A percentile compares a stretch with the other conserved stretches of the same genome.
phyloP scores from a whole-genome alignment of 305 asterid genomes.

The Caryopteris hybrid region DNA sequence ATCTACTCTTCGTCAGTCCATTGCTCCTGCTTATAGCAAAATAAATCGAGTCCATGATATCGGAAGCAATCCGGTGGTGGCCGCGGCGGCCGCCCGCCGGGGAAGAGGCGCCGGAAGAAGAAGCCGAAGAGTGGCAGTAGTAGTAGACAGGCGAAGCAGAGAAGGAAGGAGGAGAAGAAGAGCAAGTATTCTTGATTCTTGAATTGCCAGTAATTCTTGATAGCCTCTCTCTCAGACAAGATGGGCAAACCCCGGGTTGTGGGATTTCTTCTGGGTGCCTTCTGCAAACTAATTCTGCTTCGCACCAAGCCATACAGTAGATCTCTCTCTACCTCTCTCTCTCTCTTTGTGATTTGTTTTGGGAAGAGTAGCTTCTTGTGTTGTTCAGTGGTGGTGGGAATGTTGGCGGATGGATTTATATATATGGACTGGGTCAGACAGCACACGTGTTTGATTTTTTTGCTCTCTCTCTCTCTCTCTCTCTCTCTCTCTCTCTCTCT shows the following conservation, averaged over 20 bases:
- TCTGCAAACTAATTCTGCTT: slow-evolving; percentile 40
- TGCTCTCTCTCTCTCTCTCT: not conserved
- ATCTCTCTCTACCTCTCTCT: not conserved
- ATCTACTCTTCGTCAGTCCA: slow-evolving; percentile 55
- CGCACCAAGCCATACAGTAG: slow-evolving; percentile 51
- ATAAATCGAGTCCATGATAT: slow-evolving; percentile 30
- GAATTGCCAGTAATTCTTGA: slow-evolving; percentile 27
- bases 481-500: not conserved
- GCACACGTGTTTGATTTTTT: slow-evolving; percentile 19
- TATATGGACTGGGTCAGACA: slow-evolving; percentile 14
- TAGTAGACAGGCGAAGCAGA: slow-evolving; percentile 21
- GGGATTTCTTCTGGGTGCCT: slow-evolving; percentile 53
- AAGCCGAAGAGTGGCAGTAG: slow-evolving; percentile 25
- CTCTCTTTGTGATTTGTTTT: not conserved
- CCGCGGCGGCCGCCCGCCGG: slow-evolving; percentile 29
- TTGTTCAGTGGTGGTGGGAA: not conserved
- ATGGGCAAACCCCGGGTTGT: slow-evolving; percentile 68
- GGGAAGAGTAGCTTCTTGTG: no score
- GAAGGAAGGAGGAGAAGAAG: slow-evolving; percentile 7
- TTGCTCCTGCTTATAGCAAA: slow-evolving; percentile 15
- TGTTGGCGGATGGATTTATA: slow-evolving; percentile 9
- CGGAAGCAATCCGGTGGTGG: slow-evolving; percentile 44
- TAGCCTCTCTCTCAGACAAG: slow-evolving; percentile 53
- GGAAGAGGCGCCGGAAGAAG: slow-evolving; percentile 23
- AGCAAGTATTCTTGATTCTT: not conserved